Conservation (phyloP, 805 yeast species). For the Saturnispora gosingensis region DNA sequence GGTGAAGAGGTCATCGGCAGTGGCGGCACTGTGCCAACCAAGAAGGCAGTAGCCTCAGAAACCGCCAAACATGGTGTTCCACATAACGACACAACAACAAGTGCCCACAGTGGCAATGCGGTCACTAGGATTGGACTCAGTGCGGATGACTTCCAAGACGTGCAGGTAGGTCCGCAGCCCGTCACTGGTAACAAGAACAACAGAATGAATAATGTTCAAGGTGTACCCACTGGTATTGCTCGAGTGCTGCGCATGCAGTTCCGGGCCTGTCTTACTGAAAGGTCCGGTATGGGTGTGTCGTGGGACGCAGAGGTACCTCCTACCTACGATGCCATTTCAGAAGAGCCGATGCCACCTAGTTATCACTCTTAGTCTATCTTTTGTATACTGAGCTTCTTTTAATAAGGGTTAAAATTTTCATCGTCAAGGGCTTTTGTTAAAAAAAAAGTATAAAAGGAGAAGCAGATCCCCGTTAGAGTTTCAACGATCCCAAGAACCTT, state of each 20-base stretch:
- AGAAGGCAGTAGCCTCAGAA: neutral
- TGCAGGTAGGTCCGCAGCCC: constrained; percentile 27
- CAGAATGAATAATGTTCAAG: constrained; percentile 31
- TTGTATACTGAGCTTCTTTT: neutral
- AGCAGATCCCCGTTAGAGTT: neutral
- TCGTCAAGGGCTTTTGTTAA: neutral
- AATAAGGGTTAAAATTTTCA: neutral
- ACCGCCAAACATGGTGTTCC: neutral
- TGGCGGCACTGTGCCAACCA: neutral
- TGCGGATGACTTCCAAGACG: constrained; percentile 15
- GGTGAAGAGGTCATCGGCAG: constrained; percentile 72
- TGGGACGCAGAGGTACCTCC: constrained; percentile 99
- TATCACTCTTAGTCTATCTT: constrained; percentile 29
- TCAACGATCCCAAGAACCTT: neutral
- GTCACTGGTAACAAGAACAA: constrained; percentile 22
- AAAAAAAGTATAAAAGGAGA: constrained; percentile 5
- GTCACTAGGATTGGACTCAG: neutral
- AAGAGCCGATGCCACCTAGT: constrained; percentile 70
- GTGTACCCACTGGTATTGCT: constrained; percentile 91
- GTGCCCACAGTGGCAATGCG: neutral
- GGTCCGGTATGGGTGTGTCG: constrained; percentile 91
- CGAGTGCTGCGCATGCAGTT: constrained; percentile 93
- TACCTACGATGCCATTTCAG: constrained; percentile 70
- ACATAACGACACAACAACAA: neutral
- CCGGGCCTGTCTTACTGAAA: constrained; percentile 69